Conservation (phyloP, 768 basidiomycete genomes). For the Mycena haematopus region DNA sequence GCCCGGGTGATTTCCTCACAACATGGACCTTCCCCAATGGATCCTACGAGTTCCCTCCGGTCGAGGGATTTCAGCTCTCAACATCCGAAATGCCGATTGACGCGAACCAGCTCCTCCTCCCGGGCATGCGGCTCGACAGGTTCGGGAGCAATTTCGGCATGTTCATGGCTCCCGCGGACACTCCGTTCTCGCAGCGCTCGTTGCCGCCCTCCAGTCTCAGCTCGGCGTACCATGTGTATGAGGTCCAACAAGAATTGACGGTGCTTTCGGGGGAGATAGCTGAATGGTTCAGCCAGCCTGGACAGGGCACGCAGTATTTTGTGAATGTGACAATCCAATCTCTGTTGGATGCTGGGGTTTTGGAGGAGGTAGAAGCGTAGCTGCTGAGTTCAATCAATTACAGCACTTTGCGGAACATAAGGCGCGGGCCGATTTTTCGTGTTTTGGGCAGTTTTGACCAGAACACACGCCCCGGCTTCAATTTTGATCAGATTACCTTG, state of each 20-base stretch:
- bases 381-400: too few species aligned
- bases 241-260: neutral
- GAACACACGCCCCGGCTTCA: too few species aligned
- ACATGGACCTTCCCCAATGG: slow-evolving; percentile 3
- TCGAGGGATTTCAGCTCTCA: slow-evolving; percentile 12
- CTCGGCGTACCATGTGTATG: slow-evolving; percentile 2
- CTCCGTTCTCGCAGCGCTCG: slow-evolving; percentile 8
- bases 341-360: neutral
- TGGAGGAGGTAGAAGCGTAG: slow-evolving; percentile 9
- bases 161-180: slow-evolving; percentile 6
- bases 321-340: neutral
- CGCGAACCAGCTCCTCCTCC: neutral
- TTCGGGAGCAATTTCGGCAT: neutral
- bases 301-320: slow-evolving; percentile 15
- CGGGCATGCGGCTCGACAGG: slow-evolving; percentile 10
- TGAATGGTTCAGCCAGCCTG: slow-evolving; percentile 10
- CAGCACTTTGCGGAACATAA: too few species aligned
- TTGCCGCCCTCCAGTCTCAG: slow-evolving; percentile 2
- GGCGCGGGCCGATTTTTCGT: too few species aligned
- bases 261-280: slow-evolving; percentile 11
- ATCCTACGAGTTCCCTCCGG: neutral
- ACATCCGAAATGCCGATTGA: slow-evolving; percentile 2
- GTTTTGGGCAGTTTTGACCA: too few species aligned
- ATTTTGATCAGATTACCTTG: too few species aligned
- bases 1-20: neutral